A percentile compares a stretch with the other conserved stretches of the same genome.
These are phyloP conservation scores for Platismatia glauca DNA, from an alignment of 495 filamentous ascomycete genomes.

Conservation along the genomic window DNA sequence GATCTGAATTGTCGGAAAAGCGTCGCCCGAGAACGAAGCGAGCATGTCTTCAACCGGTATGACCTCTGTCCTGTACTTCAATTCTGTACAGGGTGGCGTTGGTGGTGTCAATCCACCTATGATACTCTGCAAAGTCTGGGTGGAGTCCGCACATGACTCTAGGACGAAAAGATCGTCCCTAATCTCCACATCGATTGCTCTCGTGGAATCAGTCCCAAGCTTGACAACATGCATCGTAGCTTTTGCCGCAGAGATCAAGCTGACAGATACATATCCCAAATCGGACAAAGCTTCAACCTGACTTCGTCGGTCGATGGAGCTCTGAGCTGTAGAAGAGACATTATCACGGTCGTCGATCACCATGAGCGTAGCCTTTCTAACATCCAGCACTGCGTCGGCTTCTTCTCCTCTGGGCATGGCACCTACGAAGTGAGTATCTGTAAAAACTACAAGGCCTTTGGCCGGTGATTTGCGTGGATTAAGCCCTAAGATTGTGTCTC, in stretches of 20 bases:
- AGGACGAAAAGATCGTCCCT: constrained; percentile 79
- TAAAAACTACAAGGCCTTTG: constrained; percentile 68
- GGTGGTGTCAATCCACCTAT: constrained; percentile 78
- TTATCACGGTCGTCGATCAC: constrained; percentile 68
- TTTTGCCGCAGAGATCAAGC: constrained; percentile 71
- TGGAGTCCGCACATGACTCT: constrained; percentile 95
- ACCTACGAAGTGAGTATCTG: constrained; percentile 60
- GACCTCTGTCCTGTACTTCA: constrained; percentile 80
- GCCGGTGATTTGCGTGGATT: constrained; percentile 70
- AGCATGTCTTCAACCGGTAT: constrained; percentile 81
- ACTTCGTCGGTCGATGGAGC: constrained; percentile 41
- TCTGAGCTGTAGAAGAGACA: constrained; percentile 35
- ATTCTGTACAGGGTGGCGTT: constrained; percentile 63
- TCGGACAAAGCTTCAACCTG: constrained; percentile 59
- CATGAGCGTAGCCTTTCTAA: constrained; percentile 73
- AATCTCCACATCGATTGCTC: constrained; percentile 69
- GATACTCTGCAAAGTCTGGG: constrained; percentile 77
- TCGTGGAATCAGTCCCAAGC: constrained; percentile 42
- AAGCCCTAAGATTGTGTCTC: constrained; percentile 74
- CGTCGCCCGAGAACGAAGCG: constrained; percentile 79
- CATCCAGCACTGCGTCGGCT: constrained; percentile 50
- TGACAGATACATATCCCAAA: constrained; percentile 74
- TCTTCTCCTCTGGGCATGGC: constrained; percentile 51
- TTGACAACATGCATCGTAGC: constrained; percentile 49
- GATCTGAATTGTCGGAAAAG: constrained; percentile 43